Percentiles rank a stretch among this genome's conserved stretches.
Evolutionary conservation across 148 eudicot genomes (phyloP).

Genomic region (Dianthus caryophyllus): DNA sequence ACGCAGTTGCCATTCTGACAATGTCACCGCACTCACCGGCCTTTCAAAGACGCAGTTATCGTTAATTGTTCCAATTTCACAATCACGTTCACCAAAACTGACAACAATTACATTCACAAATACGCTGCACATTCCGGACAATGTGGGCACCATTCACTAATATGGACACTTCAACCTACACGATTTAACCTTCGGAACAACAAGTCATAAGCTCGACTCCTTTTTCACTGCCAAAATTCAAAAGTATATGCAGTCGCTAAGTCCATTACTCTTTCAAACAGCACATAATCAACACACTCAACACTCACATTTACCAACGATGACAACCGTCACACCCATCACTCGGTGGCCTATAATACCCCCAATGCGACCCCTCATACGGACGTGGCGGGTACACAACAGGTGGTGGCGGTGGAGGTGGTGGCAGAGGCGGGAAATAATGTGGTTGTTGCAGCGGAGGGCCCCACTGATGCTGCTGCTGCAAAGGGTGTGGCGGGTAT

Average conservation of each 20-base stretch:
- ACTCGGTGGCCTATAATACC: slow-evolving; percentile 20
- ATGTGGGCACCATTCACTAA: no score
- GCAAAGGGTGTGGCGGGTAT: slow-evolving; percentile 15
- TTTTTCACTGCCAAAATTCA: no score
- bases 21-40: neutral
- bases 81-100: slow-evolving; percentile 3
- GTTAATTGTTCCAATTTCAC: neutral
- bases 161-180: no score
- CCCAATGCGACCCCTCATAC: slow-evolving; percentile 27
- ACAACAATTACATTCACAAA: slow-evolving; percentile 8
- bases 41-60: no score
- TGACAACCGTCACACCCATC: slow-evolving; percentile 17
- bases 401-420: slow-evolving; percentile 18
- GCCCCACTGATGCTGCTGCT: slow-evolving; percentile 14
- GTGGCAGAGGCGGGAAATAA: slow-evolving; percentile 7
- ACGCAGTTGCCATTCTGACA: neutral
- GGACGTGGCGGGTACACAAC: slow-evolving; percentile 8
- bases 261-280: neutral
- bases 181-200: no score
- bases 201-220: no score
- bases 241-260: no score
- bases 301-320: slow-evolving; percentile 19
- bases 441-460: neutral
- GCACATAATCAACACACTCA: neutral
- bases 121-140: no score